phyloP scores from a whole-genome alignment of 176 grass and related monocot genomes.

The Urochloa ruziziensis region DNA sequence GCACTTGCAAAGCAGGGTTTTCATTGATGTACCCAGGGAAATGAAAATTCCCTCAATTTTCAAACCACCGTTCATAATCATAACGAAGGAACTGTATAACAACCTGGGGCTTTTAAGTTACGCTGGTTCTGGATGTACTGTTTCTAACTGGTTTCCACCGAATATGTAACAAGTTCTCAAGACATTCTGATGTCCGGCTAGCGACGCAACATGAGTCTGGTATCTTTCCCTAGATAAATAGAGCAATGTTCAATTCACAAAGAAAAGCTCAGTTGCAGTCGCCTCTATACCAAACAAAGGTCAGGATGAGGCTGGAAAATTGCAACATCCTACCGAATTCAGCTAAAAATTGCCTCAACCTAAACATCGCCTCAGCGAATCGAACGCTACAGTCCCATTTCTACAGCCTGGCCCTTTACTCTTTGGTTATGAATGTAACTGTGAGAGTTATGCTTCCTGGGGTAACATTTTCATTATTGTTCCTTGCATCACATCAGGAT shows the following conservation, averaged over 20 bases:
- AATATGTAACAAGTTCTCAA: not conserved
- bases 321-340: conserved; percentile 18
- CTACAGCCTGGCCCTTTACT: not conserved
- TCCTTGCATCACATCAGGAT: not conserved
- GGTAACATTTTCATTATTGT: conserved; percentile 15
- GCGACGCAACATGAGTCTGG: not conserved
- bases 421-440: conserved; percentile 21
- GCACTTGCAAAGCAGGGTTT: too few species aligned
- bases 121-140: not conserved
- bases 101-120: not conserved
- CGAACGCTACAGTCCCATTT: not conserved
- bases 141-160: not conserved
- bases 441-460: conserved; percentile 24
- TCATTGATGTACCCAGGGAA: too few species aligned
- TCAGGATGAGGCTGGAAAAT: conserved; percentile 11
- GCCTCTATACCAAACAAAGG: conserved; percentile 32
- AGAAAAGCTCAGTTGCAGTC: not conserved
- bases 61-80: too few species aligned
- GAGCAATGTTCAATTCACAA: conserved; percentile 1
- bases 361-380: not conserved
- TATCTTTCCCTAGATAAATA: conserved; percentile 18
- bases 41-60: too few species aligned
- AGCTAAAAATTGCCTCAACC: conserved; percentile 10
- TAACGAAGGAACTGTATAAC: too few species aligned
- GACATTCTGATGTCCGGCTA: not conserved